Evolutionary conservation across 805 yeast species (phyloP).

Genomic region (Candida suzukii): DNA sequence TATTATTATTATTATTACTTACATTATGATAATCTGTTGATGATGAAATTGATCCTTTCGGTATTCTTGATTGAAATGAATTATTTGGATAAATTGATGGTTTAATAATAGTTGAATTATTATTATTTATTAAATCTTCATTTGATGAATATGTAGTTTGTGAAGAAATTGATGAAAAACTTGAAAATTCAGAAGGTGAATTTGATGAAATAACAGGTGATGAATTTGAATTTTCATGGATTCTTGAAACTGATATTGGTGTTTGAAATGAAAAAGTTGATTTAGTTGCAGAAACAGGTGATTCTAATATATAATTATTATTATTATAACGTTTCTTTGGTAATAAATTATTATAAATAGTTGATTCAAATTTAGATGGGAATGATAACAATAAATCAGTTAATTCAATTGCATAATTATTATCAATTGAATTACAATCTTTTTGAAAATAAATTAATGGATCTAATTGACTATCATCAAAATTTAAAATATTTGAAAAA

Average conservation of each 20-base stretch:
- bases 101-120: not conserved
- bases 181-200: conserved; percentile 26
- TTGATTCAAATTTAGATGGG: not conserved
- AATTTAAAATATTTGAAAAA: not conserved
- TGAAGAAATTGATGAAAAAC: conserved; percentile 24
- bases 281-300: conserved; percentile 1
- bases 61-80: not conserved
- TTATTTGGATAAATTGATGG: too few relatives aligned
- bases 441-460: not conserved
- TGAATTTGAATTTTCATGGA: not conserved
- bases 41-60: not conserved
- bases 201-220: conserved; percentile 7
- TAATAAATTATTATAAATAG: not conserved
- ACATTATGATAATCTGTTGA: too few relatives aligned
- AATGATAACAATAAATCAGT: not conserved
- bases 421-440: not conserved
- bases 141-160: conserved; percentile 22
- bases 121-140: conserved; percentile 8
- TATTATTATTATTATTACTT: too few relatives aligned
- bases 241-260: not conserved
- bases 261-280: conserved; percentile 1
- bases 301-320: not conserved
- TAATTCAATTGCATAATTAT: not conserved
- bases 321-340: not conserved
- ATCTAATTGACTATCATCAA: not conserved